Evolutionary conservation across 768 basidiomycete genomes (phyloP).

Genomic region (Panaeolus cyanescens): DNA sequence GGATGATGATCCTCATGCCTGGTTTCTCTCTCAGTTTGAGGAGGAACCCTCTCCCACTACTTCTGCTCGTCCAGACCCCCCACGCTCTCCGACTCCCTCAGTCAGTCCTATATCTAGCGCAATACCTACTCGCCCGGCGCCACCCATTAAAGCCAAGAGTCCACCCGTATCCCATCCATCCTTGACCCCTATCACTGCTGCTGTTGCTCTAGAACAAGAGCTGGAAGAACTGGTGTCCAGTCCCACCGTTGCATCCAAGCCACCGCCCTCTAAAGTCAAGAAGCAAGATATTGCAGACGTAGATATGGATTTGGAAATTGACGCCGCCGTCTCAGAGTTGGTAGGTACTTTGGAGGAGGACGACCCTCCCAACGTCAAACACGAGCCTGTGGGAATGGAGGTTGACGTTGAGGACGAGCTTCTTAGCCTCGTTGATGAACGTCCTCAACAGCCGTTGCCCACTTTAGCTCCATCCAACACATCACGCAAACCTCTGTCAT

Average conservation of each 20-base stretch:
- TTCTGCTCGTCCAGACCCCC: slow-evolving; percentile 27
- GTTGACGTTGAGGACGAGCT: slow-evolving; percentile 67
- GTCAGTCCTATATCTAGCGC: slow-evolving; percentile 24
- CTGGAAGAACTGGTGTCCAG: slow-evolving; percentile 38
- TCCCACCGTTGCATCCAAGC: slow-evolving; percentile 8
- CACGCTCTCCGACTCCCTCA: slow-evolving; percentile 26
- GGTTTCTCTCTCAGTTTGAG: slow-evolving; percentile 58
- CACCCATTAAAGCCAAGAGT: slow-evolving; percentile 12
- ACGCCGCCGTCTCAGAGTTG: slow-evolving; percentile 43
- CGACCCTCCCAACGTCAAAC: slow-evolving; percentile 15
- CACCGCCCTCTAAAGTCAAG: slow-evolving; percentile 14
- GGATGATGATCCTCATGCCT: slow-evolving; percentile 60
- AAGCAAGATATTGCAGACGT: slow-evolving; percentile 35
- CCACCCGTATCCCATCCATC: slow-evolving; percentile 14
- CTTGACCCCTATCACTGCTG: slow-evolving; percentile 22
- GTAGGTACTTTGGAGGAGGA: slow-evolving; percentile 41
- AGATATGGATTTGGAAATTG: slow-evolving; percentile 46
- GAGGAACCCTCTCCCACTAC: slow-evolving; percentile 34
- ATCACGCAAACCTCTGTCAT: neutral
- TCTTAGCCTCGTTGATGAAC: slow-evolving; percentile 68
- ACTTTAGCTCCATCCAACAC: neutral
- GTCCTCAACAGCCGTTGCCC: slow-evolving; percentile 21
- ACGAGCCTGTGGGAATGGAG: slow-evolving; percentile 29
- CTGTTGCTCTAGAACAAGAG: slow-evolving; percentile 47
- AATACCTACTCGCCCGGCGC: slow-evolving; percentile 11